phyloP scores from a whole-genome alignment of 805 yeast species.

The Blastobotrys peoriensis region DNA sequence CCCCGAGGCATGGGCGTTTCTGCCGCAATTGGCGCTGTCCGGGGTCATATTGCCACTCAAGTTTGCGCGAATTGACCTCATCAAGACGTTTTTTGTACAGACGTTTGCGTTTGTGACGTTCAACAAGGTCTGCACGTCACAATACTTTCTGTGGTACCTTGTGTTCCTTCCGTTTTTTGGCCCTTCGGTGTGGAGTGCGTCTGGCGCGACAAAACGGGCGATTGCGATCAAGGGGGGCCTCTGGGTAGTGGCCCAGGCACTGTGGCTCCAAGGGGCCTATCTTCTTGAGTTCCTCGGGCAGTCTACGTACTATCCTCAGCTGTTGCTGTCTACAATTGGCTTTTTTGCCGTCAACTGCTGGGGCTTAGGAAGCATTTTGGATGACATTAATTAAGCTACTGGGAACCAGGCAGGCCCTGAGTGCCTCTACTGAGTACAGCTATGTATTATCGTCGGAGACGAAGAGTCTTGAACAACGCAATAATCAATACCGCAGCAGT shows the following conservation, averaged over 20 bases:
- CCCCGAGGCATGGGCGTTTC: conserved; percentile 59
- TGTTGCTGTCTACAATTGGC: conserved; percentile 47
- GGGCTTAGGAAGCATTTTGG: conserved; percentile 52
- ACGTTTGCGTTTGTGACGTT: conserved; percentile 72
- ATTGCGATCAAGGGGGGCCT: conserved; percentile 33
- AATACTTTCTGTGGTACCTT: conserved; percentile 92
- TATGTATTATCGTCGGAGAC: background rate
- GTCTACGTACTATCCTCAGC: conserved; percentile 53
- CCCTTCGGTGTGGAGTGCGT: background rate
- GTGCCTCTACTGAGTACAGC: too few species aligned
- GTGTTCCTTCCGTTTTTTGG: conserved; percentile 69
- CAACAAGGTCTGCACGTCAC: conserved; percentile 86
- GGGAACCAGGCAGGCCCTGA: too few species aligned
- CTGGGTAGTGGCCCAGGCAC: conserved; percentile 69
- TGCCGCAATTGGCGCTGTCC: conserved; percentile 71
- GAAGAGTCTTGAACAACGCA: conserved; percentile 32
- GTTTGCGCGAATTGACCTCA: conserved; percentile 38
- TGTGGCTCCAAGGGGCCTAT: conserved; percentile 78
- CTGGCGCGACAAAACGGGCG: background rate
- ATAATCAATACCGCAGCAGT: conserved; percentile 50
- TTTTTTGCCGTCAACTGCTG: conserved; percentile 61
- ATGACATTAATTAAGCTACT: conserved; percentile 32
- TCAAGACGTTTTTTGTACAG: conserved; percentile 61
- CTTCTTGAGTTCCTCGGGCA: conserved; percentile 73
- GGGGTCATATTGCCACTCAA: conserved; percentile 52